Percentiles rank a stretch among this genome's conserved stretches.
These are phyloP conservation scores for Guillardia theta DNA, from an alignment of 78 protist species.

Conservation along the genomic window DNA sequence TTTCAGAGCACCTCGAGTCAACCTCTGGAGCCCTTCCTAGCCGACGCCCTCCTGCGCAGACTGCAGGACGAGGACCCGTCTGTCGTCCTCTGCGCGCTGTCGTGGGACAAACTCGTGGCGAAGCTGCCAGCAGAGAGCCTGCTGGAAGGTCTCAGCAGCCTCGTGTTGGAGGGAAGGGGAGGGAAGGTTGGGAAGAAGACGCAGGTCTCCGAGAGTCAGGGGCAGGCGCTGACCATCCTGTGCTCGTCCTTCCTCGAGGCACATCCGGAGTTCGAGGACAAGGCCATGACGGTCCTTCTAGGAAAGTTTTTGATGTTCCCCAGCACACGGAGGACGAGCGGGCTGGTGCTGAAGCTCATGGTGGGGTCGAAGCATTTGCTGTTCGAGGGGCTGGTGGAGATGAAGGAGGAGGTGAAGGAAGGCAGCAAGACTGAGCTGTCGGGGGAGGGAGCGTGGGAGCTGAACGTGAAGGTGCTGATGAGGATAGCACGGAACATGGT, in stretches of 20 bases:
- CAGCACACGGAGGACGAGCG: background rate
- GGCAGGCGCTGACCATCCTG: background rate
- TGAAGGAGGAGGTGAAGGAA: background rate
- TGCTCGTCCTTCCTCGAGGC: background rate
- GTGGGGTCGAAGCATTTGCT: background rate
- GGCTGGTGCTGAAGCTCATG: background rate
- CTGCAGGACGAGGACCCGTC: background rate
- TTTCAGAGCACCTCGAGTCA: background rate
- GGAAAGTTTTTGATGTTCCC: too few relatives aligned
- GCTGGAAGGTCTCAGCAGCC: background rate
- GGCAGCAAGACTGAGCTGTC: too few relatives aligned
- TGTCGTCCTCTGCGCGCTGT: background rate
- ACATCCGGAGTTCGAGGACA: background rate
- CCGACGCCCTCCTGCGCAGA: background rate
- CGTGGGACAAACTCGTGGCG: background rate
- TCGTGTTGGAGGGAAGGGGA: background rate
- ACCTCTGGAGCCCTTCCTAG: background rate
- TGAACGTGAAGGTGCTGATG: background rate
- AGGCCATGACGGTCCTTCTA: background rate
- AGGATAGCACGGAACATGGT: too few relatives aligned
- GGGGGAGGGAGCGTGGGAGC: background rate
- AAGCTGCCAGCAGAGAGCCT: background rate
- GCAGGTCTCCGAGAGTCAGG: background rate
- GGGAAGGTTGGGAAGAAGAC: background rate
- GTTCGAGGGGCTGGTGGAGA: background rate